Base-by-base conservation (phyloP, 1,139 yeast species). In the Taphrina communis region DNA sequence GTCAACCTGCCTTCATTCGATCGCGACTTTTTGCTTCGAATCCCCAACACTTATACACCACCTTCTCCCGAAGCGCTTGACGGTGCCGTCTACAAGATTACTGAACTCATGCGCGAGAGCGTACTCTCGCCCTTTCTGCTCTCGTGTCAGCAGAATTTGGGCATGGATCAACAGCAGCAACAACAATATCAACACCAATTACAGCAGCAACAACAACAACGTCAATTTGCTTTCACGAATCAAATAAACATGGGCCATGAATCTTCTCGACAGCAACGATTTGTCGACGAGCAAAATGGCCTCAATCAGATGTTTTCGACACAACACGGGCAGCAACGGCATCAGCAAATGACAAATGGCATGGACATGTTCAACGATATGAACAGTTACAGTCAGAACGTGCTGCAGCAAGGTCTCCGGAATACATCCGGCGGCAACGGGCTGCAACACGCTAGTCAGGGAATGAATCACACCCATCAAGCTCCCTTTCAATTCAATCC, bases 41-140 rank as follows among this genome's bases (percentile, higher is more conserved):
- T 59, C 14, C 52, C 69, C 66, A 57, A 55, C 46, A 48, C 61
- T 9, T 57, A 31, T 42, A 62, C 67, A 51, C 75, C 78, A 12
- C 74, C 76, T 5, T 66, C 68, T 14, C 77, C 78, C 17, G 61
- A 68, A 6, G 69, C 68, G 38, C 73, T 77, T 6, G 72, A 72
- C 19, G 66, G 62, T 6, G 78, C 78, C 3, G 66, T 75, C 2
- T 71, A 68, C 8, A 72, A 71, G 65, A 78, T 74, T 48, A 75
- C 75, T 69, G 78, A 77, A 35, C 72, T 77, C 66, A 75, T 77
- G 75, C 74, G 75, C 70, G 80, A 77, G 52, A 76, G 76, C 59
- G 77, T 74, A 17, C 76, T 72, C 53, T 41, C 69, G 21, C 70
- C 72, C n/a, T 72, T 72, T 56, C 21, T 72, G 14, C 59, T 42